phyloP scores from a whole-genome alignment of 176 grass and related monocot species.

The Typha latifolia region DNA sequence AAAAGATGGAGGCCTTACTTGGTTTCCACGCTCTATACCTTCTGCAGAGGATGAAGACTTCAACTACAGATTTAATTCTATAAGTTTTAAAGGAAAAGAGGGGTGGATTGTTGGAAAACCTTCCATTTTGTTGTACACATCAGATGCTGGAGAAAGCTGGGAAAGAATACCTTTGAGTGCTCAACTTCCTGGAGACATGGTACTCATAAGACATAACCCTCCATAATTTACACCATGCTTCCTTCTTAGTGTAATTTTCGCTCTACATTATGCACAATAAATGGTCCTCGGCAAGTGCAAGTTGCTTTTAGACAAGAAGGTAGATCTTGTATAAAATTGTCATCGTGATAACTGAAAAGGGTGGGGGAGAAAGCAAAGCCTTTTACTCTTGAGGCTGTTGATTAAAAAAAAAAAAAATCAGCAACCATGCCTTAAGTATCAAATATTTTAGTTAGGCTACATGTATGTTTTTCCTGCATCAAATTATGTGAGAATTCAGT shows the following conservation, averaged over 20 bases:
- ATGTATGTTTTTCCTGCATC: too few species aligned
- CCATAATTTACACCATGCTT: neutral
- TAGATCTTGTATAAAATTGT: too few species aligned
- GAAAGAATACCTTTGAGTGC: conserved; percentile 88
- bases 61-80: conserved; percentile 95
- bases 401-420: too few species aligned
- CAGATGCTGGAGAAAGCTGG: conserved; percentile 85
- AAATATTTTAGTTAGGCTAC: too few species aligned
- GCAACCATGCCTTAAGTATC: too few species aligned
- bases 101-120: conserved; percentile 98
- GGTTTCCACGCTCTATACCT: conserved; percentile 72
- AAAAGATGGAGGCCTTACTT: conserved; percentile 70
- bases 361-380: too few species aligned
- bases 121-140: conserved; percentile 74
- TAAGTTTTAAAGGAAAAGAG: conserved; percentile 89
- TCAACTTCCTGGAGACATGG: conserved; percentile 91
- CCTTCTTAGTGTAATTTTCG: neutral
- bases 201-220: conserved; percentile 16
- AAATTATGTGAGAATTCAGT: too few species aligned
- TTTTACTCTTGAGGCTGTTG: too few species aligned
- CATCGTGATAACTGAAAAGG: too few species aligned
- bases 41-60: conserved; percentile 96
- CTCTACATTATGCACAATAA: too few species aligned
- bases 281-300: too few species aligned
- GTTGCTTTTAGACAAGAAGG: too few species aligned